These are phyloP conservation scores for Monosporascus ibericus DNA, from an alignment of 2,329 filamentous ascomycete genomes.

Conservation along the genomic window DNA sequence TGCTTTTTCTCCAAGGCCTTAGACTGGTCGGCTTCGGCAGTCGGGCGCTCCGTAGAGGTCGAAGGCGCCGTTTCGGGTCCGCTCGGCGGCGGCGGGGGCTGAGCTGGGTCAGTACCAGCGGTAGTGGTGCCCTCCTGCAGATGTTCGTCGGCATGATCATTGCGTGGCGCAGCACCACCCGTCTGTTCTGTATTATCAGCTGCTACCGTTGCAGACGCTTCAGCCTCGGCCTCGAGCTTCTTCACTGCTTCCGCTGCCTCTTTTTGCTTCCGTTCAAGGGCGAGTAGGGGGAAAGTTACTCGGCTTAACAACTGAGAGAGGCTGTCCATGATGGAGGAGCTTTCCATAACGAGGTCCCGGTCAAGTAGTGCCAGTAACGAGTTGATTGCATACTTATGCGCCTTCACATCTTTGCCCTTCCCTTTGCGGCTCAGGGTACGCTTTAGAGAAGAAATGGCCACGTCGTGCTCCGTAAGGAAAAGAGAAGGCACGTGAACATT, in stretches of 20 bases:
- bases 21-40: slow-evolving; percentile 26
- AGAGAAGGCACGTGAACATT: slow-evolving; percentile 85
- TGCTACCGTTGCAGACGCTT: slow-evolving; percentile 8
- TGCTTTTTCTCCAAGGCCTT: slow-evolving; percentile 35
- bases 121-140: slow-evolving; percentile 2
- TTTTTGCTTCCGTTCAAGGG: slow-evolving; percentile 62
- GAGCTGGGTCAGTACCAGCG: slow-evolving; percentile 17
- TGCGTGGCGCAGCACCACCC: slow-evolving; percentile 3
- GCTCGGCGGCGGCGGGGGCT: slow-evolving; percentile 7
- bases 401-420: slow-evolving; percentile 78
- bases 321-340: slow-evolving; percentile 92
- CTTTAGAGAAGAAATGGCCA: slow-evolving; percentile 67
- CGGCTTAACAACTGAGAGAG: slow-evolving; percentile 81
- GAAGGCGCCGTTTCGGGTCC: slow-evolving; percentile 18
- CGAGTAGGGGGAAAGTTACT: slow-evolving; percentile 80
- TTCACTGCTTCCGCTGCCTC: slow-evolving; percentile 34
- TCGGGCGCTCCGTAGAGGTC: slow-evolving; percentile 17
- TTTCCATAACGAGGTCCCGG: slow-evolving; percentile 93
- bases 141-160: slow-evolving; percentile 10
- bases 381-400: slow-evolving; percentile 86
- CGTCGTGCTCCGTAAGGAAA: slow-evolving; percentile 91
- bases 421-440: slow-evolving; percentile 73
- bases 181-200: slow-evolving; percentile 8
- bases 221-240: slow-evolving; percentile 26
- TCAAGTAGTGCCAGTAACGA: slow-evolving; percentile 82